Conservation (phyloP, 495 filamentous ascomycete genomes). For the Penicillium subrubescens region DNA sequence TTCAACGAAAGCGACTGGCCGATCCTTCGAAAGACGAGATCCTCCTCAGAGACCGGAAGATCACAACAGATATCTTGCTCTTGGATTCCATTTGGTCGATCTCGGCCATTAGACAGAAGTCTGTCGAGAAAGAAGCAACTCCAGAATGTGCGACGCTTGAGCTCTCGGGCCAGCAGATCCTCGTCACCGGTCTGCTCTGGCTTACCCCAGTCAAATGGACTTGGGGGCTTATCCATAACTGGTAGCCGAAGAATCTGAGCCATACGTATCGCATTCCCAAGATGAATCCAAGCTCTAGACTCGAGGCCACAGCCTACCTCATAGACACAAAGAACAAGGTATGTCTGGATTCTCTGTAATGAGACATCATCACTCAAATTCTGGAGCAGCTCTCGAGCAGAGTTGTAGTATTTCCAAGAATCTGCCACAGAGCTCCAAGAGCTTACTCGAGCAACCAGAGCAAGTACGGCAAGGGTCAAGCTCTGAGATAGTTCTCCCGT, state of each 20-base stretch:
- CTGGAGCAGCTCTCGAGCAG: not conserved
- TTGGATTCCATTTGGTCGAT: conserved; percentile 3
- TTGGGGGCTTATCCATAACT: not conserved
- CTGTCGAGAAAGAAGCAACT: conserved; percentile 7
- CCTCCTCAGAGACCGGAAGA: conserved; percentile 2
- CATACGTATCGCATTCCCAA: conserved; percentile 2
- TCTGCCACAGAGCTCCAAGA: not conserved
- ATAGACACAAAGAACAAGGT: conserved; percentile 1
- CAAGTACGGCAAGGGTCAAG: not conserved
- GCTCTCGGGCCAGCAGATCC: not conserved
- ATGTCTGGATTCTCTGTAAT: not conserved
- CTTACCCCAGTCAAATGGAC: conserved; percentile 1
- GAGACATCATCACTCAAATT: not conserved
- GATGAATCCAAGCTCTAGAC: conserved; percentile 5
- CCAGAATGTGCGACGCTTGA: conserved; percentile 5
- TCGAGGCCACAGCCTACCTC: conserved; percentile 4
- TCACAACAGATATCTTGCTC: conserved; percentile 5
- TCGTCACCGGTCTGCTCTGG: not conserved
- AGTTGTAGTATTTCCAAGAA: not conserved
- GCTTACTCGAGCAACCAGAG: not conserved
- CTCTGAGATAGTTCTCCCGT: not conserved
- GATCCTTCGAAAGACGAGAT: conserved; percentile 1
- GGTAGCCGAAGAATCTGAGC: conserved; percentile 3
- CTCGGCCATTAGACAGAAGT: conserved; percentile 2
- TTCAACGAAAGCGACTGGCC: not conserved